Conservation (phyloP, 106 monocot species). For the Acanthochlamys bracteata region DNA sequence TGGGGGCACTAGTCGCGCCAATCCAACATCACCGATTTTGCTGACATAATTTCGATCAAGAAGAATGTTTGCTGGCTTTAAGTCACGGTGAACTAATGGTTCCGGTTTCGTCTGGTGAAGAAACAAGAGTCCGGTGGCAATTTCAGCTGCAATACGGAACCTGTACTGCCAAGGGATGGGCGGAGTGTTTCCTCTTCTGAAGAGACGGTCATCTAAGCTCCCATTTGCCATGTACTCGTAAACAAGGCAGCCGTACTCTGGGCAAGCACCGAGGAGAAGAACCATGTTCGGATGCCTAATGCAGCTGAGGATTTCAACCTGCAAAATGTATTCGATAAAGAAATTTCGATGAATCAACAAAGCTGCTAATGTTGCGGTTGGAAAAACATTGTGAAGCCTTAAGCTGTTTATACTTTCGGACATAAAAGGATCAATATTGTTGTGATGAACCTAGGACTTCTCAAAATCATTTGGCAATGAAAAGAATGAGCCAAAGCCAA, state of each 20-base stretch:
- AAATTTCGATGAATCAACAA: not conserved
- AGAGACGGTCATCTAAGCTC: conserved; percentile 26
- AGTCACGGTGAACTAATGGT: conserved; percentile 27
- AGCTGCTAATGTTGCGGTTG: not conserved
- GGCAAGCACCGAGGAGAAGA: conserved; percentile 29
- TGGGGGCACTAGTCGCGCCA: conserved; percentile 24
- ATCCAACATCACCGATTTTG: conserved; percentile 31
- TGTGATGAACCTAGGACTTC: not conserved
- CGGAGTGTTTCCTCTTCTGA: conserved; percentile 13
- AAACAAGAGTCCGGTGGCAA: conserved; percentile 24
- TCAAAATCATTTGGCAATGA: not conserved
- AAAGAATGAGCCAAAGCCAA: not conserved
- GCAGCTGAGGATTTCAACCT: conserved; percentile 20
- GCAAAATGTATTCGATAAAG: not conserved
- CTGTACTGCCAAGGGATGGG: conserved; percentile 20
- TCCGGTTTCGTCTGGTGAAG: conserved; percentile 36
- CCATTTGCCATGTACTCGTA: conserved; percentile 34
- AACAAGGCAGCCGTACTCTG: conserved; percentile 28
- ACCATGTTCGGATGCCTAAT: conserved; percentile 34
- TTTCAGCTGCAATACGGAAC: conserved; percentile 30
- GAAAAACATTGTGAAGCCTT: too few species aligned
- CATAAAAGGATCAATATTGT: not conserved
- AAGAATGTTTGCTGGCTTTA: conserved; percentile 28
- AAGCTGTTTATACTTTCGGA: too few species aligned
- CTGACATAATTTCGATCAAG: conserved; percentile 20